Evolutionary conservation across 305 asterid species (phyloP), one percentile per base, ranked within the genome.

Genomic region (Fraxinus latifolia): DNA sequence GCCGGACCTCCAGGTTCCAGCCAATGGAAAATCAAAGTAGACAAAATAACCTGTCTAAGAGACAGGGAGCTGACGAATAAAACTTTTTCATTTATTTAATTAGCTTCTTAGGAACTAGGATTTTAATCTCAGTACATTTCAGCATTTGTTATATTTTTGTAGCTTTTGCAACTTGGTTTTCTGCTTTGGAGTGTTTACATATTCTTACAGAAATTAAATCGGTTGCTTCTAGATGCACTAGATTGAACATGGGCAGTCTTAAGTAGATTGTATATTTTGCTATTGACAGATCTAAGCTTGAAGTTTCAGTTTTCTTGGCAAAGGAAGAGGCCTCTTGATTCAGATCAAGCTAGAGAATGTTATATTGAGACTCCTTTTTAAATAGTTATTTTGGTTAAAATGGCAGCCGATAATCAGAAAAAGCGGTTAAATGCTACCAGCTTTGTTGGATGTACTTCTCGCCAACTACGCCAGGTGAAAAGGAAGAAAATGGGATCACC

Each of bases 331-430:
- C 2, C 65, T 53, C 25, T n/a, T 53, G 65, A 53, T 53, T 79
- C 17, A 81, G 77, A 80, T 74, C 81, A 77, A 83, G 82, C 86
- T 74, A 81, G 77, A 82, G 70, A 77, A 87, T 84, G 85, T 77
- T 80, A 75, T 81, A 36, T 67, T 76, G 47, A 76, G 70, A 77
- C 80, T 82, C 83, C 84, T 60, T 62, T 81, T 83, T 84, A 87
- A 75, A 84, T 77, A 86, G 84, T 42, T 53, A 53, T 53, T 80
- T 84, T 85, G 80, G 78, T 82, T 77, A 33, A 76, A 77, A 94
- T 94, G 98, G 94, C 92, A 65, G 96, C 96, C 82, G 93, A 93
- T 91, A 93, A 91, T 89, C 87, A 91, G 60, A 92, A 89, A 88
- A 94, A 92, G 86, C 88, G 93, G 80, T 83, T 86, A 14, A 89